Evolutionary conservation across 345 rosid genomes (phyloP).

Genomic region (Eucalyptus lansdowneana): DNA sequence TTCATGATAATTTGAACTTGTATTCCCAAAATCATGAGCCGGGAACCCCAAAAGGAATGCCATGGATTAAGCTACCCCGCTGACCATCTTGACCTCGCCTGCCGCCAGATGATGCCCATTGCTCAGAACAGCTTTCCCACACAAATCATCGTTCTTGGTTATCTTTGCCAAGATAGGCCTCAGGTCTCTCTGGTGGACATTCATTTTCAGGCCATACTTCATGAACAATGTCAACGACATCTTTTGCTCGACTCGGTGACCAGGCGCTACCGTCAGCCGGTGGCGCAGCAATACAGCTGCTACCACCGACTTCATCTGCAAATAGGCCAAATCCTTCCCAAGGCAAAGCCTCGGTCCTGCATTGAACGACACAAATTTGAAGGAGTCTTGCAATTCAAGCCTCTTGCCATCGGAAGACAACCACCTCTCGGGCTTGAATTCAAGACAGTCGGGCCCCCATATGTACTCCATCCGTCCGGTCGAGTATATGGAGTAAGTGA

Average conservation of each 20-base stretch:
- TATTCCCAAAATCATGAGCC: not conserved
- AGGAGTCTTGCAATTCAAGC: conserved; percentile 4
- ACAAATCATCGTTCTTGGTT: not conserved
- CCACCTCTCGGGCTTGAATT: conserved; percentile 39
- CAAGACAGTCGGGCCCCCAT: conserved; percentile 38
- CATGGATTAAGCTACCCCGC: not conserved
- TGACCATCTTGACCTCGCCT: not conserved
- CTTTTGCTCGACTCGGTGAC: conserved; percentile 39
- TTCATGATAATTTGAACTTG: not conserved
- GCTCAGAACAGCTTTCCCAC: not conserved
- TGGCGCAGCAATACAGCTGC: conserved; percentile 26
- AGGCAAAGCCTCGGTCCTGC: conserved; percentile 42
- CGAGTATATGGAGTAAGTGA: conserved; percentile 30
- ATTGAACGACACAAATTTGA: conserved; percentile 24
- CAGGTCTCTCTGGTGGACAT: conserved; percentile 24
- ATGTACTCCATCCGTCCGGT: conserved; percentile 18
- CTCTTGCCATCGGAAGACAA: conserved; percentile 9
- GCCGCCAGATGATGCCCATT: not conserved
- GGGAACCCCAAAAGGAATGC: not conserved
- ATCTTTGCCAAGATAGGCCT: conserved; percentile 4
- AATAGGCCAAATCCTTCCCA: conserved; percentile 35
- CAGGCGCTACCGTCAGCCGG: conserved; percentile 18
- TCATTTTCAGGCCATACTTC: conserved; percentile 28
- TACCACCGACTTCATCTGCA: conserved; percentile 34
- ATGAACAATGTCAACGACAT: conserved; percentile 42